These are phyloP conservation scores for grape (Vitis vinifera) DNA, from an alignment of 164 flowering plant genomes.

Conservation along the genomic window DNA sequence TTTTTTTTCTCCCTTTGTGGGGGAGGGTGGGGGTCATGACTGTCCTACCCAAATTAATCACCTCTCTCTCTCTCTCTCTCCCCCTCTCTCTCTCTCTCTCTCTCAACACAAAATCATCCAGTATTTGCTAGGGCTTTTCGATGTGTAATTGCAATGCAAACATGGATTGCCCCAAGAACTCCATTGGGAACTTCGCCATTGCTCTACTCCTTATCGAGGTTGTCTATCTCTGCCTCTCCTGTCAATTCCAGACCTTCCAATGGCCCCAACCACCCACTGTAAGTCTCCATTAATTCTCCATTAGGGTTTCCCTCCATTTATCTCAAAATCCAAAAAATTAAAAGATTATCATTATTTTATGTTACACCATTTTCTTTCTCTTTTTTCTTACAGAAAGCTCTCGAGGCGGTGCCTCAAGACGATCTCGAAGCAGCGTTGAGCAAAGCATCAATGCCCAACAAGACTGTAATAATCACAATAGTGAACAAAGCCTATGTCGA, in stretches of 20 bases:
- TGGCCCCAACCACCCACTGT: conserved; percentile 4
- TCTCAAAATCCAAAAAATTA: too few relatives aligned
- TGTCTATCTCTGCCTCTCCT: conserved; percentile 5
- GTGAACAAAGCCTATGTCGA: conserved; percentile 71
- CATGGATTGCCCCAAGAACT: conserved; percentile 9
- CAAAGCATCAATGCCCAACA: conserved; percentile 46
- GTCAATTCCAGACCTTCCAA: not conserved
- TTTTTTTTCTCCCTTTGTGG: too few relatives aligned
- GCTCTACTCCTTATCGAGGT: conserved; percentile 9
- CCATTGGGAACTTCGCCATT: conserved; percentile 1
- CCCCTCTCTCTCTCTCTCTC: too few relatives aligned
- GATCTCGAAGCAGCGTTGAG: conserved; percentile 41
- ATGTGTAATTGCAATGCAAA: not conserved
- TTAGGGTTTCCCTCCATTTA: too few relatives aligned
- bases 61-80: too few relatives aligned
- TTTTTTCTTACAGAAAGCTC: conserved; percentile 1
- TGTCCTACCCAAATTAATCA: too few relatives aligned
- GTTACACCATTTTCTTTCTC: too few relatives aligned
- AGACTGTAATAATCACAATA: conserved; percentile 59
- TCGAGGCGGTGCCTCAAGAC: not conserved
- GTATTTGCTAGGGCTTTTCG: too few relatives aligned
- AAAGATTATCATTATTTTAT: too few relatives aligned
- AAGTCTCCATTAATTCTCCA: conserved; percentile 3
- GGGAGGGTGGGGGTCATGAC: too few relatives aligned
- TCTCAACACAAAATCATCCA: too few relatives aligned